Evolutionary conservation across 1,139 yeast genomes (phyloP), one percentile per base, ranked within the genome.

Genomic region (Blastobotrys persicus): DNA sequence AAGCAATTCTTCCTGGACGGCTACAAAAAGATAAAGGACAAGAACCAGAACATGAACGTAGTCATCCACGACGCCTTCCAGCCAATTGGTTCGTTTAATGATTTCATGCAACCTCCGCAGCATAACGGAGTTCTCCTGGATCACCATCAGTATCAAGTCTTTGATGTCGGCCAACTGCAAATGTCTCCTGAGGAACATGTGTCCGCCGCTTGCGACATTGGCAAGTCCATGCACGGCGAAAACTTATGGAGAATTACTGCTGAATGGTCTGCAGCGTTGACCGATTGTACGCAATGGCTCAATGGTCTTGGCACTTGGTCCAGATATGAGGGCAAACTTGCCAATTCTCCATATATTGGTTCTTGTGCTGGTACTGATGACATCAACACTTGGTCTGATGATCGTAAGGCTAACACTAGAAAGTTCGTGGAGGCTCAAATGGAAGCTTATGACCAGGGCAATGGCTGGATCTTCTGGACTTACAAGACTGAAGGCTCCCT

Each of bases 211-310:
- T 86, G 95, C 67, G 58, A 64, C 18, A 79, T 79, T 75, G 95
- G 92, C 46, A 52, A 65, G 33, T 70, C 68, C 43, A 71, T 80
- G 41, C 57, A 62, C 41, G 55, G 66, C 37, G 95, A 88, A 65
- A 64, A 69, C 60, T 84, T 84, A 68, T 85, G 95, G 88, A 78
- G 80, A 50, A 78, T 91, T 31, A 76, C 80, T 50, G 98, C 98
- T 53, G 98, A 92, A 73, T 92, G 92, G 85, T 78, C 94, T 28
- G 97, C 94, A 16, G 97, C 98, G 1, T 74, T 91, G 58, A 88
- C 96, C 11, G 98, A 92, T 70, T 92, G 98, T 74, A 82, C 95
- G 18, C 76, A 76, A 53, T 87, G 96, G 96, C 73, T 92, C 54
- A 92, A 92, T 62, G 98, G 98, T 60, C 95, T 88, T 38, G 88